Evolutionary conservation across 441 rosid species (phyloP), one percentile per base, ranked within the genome.

Genomic region (Populus hybrid): DNA sequence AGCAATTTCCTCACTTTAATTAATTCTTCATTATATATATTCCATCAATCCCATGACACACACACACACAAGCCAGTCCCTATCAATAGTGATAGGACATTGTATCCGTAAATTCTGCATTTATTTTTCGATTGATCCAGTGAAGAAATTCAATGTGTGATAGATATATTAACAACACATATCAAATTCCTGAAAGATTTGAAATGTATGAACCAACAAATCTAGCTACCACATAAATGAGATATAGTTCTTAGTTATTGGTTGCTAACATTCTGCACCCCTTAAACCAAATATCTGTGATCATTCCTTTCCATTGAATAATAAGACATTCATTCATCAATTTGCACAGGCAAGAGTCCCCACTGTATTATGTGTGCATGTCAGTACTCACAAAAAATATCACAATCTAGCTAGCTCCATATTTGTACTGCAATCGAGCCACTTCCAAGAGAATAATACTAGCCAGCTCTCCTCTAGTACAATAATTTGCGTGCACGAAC

Each of bases 71-170:
- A 16, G 32, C 21, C 70, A 38, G 36, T 28, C 70, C 63, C 59
- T 21, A 18, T 21, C 42, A 63, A 70, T 61, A 77, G 75, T 63
- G 79, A 77, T 11, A 19, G 75, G 32, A 70, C 79, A 19, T 38
- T 21, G 50, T 36, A 26, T 1, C 26, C 2, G 50, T 59, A 42
- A 23, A 76, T 59, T 76, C 61, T 59, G 79, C 32, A 70, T 70
- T 70, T 61, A 70, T 63, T 34, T 4, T 12, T 42, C 16, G 28
- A 42, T 3, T 21, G 66, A 61, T 61, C 66, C 14, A 4, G 28
- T 21, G 66, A 61, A 21, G 6, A 61, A 34, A 61, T 73, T 53
- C 21, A 18, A 14, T 18, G 18, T 57, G 3, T 28, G 34, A 5
- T 50, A 3, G 64, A 61, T 23, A 21, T 11, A 9, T 12, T 21